Conservation (phyloP, 768 basidiomycete genomes). For the Kwoniella dejecticola region DNA sequence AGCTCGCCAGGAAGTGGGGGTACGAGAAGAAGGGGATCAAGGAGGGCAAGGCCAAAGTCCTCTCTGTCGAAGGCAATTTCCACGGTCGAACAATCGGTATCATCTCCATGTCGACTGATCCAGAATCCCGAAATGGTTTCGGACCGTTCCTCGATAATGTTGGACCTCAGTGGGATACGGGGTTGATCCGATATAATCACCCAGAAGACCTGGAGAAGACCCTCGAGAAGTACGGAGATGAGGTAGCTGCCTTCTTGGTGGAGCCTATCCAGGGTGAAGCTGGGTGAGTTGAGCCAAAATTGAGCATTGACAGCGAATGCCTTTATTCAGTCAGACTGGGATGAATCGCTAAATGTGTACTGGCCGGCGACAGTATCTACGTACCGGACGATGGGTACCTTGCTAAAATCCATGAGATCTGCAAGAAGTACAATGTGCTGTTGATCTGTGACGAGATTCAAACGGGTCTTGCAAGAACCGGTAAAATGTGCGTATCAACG, state of each 20-base stretch:
- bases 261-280: conserved; percentile 99
- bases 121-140: conserved; percentile 80
- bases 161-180: conserved; percentile 68
- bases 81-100: conserved; percentile 90
- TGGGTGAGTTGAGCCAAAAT: conserved; percentile 67
- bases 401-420: conserved; percentile 71
- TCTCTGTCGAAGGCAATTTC: conserved; percentile 88
- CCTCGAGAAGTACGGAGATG: conserved; percentile 73
- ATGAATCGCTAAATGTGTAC: not conserved
- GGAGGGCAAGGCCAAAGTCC: conserved; percentile 78
- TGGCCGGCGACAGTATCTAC: conserved; percentile 67
- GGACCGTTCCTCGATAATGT: conserved; percentile 86
- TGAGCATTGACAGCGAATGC: too few relatives aligned
- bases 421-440: conserved; percentile 90
- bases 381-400: conserved; percentile 90
- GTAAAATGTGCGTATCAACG: conserved; percentile 66
- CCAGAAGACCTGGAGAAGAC: conserved; percentile 80
- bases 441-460: conserved; percentile 98
- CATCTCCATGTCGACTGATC: conserved; percentile 89
- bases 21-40: conserved; percentile 82
- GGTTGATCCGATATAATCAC: conserved; percentile 79
- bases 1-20: conserved; percentile 95
- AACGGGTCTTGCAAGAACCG: conserved; percentile 92
- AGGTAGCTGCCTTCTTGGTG: conserved; percentile 88
- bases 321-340: too few relatives aligned